Conservation (phyloP, 2,329 filamentous ascomycete genomes). For the Ceratocystis cacaofunesta region DNA sequence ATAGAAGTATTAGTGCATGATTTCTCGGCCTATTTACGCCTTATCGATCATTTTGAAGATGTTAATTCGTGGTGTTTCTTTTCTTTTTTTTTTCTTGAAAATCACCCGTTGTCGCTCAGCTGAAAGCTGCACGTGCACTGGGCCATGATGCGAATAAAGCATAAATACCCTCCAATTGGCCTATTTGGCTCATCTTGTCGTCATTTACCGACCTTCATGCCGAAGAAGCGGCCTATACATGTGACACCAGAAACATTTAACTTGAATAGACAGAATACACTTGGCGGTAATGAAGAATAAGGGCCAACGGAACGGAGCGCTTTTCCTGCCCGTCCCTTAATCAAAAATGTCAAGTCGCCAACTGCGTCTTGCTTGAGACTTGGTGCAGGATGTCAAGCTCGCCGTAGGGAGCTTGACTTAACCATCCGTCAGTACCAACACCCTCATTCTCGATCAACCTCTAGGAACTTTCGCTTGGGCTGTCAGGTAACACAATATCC, state of each 20-base stretch:
- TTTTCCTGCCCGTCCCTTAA: background rate
- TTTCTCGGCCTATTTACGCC: background rate
- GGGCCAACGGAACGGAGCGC: background rate
- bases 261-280: background rate
- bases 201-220: background rate
- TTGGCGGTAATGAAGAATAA: background rate
- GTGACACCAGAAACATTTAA: background rate
- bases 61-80: background rate
- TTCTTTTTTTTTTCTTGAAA: background rate
- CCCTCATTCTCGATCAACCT: background rate
- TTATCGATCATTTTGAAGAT: background rate
- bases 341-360: background rate
- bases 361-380: background rate
- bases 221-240: background rate
- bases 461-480: background rate
- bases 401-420: background rate
- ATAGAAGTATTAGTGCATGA: no score
- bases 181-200: background rate
- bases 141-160: background rate
- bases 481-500: background rate
- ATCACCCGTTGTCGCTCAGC: background rate
- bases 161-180: background rate
- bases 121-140: background rate
- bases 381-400: background rate
- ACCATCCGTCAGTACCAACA: background rate